Conservation (phyloP, 345 rosid species). For the Populus davidiana region DNA sequence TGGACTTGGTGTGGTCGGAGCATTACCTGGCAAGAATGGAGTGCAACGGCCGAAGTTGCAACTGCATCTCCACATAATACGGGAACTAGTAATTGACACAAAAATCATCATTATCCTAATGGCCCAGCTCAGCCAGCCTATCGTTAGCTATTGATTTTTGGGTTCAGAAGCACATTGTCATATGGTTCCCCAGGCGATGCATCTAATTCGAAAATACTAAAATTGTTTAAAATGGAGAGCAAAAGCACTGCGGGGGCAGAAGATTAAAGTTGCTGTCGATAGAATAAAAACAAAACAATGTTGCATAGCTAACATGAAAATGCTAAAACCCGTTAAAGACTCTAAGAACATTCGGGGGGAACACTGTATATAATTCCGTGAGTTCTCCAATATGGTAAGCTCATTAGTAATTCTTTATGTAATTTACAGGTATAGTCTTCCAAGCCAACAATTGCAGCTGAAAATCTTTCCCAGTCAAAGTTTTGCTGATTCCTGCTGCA, state of each 20-base stretch:
- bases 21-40: too few relatives aligned
- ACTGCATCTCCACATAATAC: too few relatives aligned
- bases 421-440: slow-evolving; percentile 46
- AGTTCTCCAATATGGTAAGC: slow-evolving; percentile 62
- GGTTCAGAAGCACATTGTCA: not conserved
- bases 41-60: too few relatives aligned
- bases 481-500: slow-evolving; percentile 7
- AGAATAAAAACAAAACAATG: not conserved
- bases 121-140: too few relatives aligned
- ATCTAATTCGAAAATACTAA: not conserved
- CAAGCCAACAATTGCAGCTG: slow-evolving; percentile 43
- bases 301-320: not conserved
- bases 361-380: slow-evolving; percentile 38
- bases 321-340: not conserved
- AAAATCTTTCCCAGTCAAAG: slow-evolving; percentile 40
- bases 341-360: not conserved
- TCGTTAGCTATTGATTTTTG: not conserved
- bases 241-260: too few relatives aligned
- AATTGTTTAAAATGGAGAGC: too few relatives aligned
- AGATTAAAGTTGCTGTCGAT: too few relatives aligned
- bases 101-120: too few relatives aligned
- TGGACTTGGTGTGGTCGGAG: too few relatives aligned
- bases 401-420: slow-evolving; percentile 37
- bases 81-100: too few relatives aligned
- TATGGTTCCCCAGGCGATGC: not conserved